Evolutionary conservation across 148 eudicot genomes (phyloP).

Genomic region (Beta vulgaris): DNA sequence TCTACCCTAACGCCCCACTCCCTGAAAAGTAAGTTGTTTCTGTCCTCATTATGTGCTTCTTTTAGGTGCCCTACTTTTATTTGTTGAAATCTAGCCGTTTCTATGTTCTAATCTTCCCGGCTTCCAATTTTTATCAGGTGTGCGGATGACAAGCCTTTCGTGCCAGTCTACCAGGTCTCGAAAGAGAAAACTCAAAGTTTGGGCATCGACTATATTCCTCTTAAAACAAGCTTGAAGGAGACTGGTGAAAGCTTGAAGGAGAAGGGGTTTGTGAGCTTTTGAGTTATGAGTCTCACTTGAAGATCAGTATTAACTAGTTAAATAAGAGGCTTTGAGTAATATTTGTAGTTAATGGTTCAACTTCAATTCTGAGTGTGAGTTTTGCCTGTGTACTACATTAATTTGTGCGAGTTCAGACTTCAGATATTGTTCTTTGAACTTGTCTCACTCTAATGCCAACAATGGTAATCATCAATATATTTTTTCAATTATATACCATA

Average conservation of each 20-base stretch:
- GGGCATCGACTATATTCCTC: conserved; percentile 54
- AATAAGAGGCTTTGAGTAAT: not conserved
- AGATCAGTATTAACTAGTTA: not conserved
- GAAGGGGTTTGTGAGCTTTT: conserved; percentile 40
- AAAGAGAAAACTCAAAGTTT: conserved; percentile 42
- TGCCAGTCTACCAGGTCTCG: conserved; percentile 42
- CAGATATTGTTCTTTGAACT: too few relatives aligned
- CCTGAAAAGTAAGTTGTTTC: conserved; percentile 30
- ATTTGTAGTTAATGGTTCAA: not conserved
- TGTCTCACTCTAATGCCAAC: too few relatives aligned
- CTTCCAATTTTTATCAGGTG: conserved; percentile 38
- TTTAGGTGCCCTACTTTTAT: not conserved
- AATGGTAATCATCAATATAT: too few relatives aligned
- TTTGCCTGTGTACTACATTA: not conserved
- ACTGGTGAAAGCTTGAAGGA: conserved; percentile 72
- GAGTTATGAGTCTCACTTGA: conserved; percentile 8
- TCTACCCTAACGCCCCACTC: conserved; percentile 28
- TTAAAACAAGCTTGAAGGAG: conserved; percentile 55
- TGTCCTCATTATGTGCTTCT: not conserved
- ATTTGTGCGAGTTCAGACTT: not conserved
- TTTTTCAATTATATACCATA: too few relatives aligned
- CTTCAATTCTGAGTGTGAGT: not conserved
- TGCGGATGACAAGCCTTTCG: conserved; percentile 54
- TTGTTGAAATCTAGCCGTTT: not conserved
- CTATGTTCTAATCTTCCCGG: not conserved